These are phyloP conservation scores for Thielaviopsis euricoi DNA, from an alignment of 2,329 filamentous ascomycete genomes.

Conservation along the genomic window DNA sequence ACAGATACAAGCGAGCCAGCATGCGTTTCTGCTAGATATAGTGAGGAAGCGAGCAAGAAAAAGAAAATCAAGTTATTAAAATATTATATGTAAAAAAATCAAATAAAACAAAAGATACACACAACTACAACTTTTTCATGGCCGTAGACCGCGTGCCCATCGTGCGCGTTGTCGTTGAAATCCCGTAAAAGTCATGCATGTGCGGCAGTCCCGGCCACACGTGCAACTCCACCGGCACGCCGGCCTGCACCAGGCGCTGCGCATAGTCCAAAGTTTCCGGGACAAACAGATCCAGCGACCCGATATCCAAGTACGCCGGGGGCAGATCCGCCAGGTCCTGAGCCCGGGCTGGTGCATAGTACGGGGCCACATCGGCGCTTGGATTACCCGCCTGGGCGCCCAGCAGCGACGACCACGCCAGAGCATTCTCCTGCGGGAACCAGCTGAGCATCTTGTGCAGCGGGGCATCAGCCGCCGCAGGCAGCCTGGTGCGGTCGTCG, in stretches of 20 bases:
- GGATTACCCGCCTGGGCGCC: constrained; percentile 12
- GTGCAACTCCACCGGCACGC: constrained; percentile 23
- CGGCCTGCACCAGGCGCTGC: constrained; percentile 17
- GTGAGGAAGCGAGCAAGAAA: no score
- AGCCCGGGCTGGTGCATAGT: constrained; percentile 16
- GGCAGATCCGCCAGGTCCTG: constrained; percentile 19
- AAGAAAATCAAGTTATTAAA: no score
- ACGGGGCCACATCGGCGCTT: constrained; percentile 11
- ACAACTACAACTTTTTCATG: neutral
- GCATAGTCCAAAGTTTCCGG: constrained; percentile 21
- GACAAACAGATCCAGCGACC: constrained; percentile 23
- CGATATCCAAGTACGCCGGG: constrained; percentile 23
- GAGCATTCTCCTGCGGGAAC: constrained; percentile 13
- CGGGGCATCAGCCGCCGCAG: neutral
- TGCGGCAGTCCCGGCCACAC: constrained; percentile 25
- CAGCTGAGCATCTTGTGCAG: constrained; percentile 9
- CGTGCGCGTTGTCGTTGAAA: constrained; percentile 5
- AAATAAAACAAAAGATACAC: neutral
- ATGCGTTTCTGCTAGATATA: no score
- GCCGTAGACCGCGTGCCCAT: constrained; percentile 7
- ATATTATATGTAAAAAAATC: no score
- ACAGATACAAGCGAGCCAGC: no score
- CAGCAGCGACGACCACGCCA: constrained; percentile 15
- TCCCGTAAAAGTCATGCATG: constrained; percentile 10
- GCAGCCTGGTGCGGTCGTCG: constrained; percentile 17